These are phyloP conservation scores for Guadua angustifolia DNA, from an alignment of 176 grass and related monocot species.

Conservation along the genomic window DNA sequence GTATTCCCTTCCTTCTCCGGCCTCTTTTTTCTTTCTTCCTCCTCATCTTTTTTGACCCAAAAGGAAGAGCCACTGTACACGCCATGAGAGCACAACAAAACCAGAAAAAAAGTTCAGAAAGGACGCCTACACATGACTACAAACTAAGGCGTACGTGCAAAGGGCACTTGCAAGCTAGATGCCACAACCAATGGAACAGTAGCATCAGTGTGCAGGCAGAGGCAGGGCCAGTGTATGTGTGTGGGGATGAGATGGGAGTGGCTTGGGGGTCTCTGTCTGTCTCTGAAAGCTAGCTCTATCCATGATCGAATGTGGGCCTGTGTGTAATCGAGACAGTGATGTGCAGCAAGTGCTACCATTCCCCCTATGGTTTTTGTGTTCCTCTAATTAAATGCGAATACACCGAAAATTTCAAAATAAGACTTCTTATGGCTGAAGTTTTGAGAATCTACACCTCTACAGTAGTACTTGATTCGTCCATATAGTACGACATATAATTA, in stretches of 20 bases:
- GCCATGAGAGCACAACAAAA: neutral
- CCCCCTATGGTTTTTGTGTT: neutral
- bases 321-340: neutral
- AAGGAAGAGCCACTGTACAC: neutral
- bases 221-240: no score
- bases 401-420: no score
- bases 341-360: neutral
- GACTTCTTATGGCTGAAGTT: no score
- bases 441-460: no score
- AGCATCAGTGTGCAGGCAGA: neutral
- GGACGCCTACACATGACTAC: conserved; percentile 4
- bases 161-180: neutral
- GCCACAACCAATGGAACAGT: conserved; percentile 33
- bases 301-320: neutral
- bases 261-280: neutral
- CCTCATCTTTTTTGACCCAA: conserved; percentile 25
- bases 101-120: neutral
- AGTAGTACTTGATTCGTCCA: no score
- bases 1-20: neutral
- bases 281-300: neutral
- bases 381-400: neutral
- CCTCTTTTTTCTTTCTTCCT: neutral
- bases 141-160: conserved; percentile 11
- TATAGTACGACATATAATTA: no score
- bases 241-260: neutral